These are phyloP conservation scores for Paxillus involutus DNA, from an alignment of 768 basidiomycete species.

Conservation along the genomic window DNA sequence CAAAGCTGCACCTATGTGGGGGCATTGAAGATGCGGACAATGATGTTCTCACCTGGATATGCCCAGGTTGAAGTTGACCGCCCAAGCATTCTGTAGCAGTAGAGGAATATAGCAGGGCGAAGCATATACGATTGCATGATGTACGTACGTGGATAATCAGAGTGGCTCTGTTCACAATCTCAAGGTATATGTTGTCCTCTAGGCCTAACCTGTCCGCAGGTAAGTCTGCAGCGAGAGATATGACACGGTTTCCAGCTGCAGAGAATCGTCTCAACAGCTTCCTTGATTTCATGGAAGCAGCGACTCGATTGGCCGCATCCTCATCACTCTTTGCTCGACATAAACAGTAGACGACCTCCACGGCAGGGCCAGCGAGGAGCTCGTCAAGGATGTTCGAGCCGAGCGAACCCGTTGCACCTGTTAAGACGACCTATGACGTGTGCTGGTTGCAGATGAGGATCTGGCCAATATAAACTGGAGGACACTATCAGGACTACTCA, in stretches of 20 bases:
- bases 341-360: slow-evolving; percentile 47
- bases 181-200: slow-evolving; percentile 32
- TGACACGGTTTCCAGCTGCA: slow-evolving; percentile 27
- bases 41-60: slow-evolving; percentile 19
- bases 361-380: slow-evolving; percentile 35
- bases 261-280: slow-evolving; percentile 23
- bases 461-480: slow-evolving; percentile 14
- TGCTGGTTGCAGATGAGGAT: neutral
- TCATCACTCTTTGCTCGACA: slow-evolving; percentile 47
- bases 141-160: slow-evolving; percentile 44
- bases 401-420: slow-evolving; percentile 54
- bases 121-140: too few relatives aligned
- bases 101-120: neutral
- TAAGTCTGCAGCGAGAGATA: slow-evolving; percentile 44
- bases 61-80: slow-evolving; percentile 52
- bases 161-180: slow-evolving; percentile 36
- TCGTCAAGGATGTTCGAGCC: slow-evolving; percentile 54
- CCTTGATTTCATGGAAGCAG: slow-evolving; percentile 41
- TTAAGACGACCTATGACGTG: slow-evolving; percentile 35
- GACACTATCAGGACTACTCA: neutral
- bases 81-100: slow-evolving; percentile 48
- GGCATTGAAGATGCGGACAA: neutral
- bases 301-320: slow-evolving; percentile 41
- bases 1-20: slow-evolving; percentile 30
- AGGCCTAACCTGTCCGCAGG: slow-evolving; percentile 43